Percentiles rank a stretch among this genome's conserved stretches.
Conservation (phyloP, 2,329 filamentous ascomycete species). For the Clonostachys chloroleuca region DNA sequence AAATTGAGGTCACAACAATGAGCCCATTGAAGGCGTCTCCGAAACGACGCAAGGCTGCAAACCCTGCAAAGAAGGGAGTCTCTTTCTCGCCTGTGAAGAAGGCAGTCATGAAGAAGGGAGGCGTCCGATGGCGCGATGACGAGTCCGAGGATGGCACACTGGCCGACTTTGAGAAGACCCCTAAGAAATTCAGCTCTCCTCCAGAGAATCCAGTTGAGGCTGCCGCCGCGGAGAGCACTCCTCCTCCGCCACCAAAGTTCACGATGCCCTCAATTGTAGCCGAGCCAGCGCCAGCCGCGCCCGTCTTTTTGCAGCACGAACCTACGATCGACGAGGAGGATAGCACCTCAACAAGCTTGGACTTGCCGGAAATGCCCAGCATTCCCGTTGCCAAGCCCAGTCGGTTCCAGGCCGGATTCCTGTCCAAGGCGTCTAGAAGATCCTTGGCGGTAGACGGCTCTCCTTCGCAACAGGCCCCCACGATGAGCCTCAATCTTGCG, state of each 20-base stretch:
- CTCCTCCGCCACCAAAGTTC: not conserved
- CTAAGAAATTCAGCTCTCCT: conserved; percentile 59
- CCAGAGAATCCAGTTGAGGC: conserved; percentile 43
- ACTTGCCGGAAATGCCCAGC: conserved; percentile 38
- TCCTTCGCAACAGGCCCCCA: conserved; percentile 52
- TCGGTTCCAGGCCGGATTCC: conserved; percentile 85
- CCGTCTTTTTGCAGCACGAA: conserved; percentile 3
- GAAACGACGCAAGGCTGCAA: conserved; percentile 65
- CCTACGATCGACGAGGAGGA: conserved; percentile 32
- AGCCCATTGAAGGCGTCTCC: conserved; percentile 72
- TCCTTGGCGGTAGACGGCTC: conserved; percentile 49
- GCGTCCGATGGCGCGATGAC: conserved; percentile 91
- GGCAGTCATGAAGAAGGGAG: conserved; percentile 52
- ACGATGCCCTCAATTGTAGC: not conserved
- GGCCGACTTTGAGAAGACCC: conserved; percentile 89
- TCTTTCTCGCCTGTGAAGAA: conserved; percentile 80
- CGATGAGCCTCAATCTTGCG: conserved; percentile 52
- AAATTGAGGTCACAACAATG: conserved; percentile 18
- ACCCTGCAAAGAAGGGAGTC: conserved; percentile 63
- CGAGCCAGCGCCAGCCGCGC: conserved; percentile 2
- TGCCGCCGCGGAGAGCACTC: conserved; percentile 15
- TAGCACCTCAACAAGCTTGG: conserved; percentile 49
- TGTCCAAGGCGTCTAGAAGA: conserved; percentile 52
- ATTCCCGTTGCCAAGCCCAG: conserved; percentile 48
- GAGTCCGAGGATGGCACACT: conserved; percentile 76